phyloP scores from a whole-genome alignment of 208 protist genomes.

The Tritrichomonas foetus region DNA sequence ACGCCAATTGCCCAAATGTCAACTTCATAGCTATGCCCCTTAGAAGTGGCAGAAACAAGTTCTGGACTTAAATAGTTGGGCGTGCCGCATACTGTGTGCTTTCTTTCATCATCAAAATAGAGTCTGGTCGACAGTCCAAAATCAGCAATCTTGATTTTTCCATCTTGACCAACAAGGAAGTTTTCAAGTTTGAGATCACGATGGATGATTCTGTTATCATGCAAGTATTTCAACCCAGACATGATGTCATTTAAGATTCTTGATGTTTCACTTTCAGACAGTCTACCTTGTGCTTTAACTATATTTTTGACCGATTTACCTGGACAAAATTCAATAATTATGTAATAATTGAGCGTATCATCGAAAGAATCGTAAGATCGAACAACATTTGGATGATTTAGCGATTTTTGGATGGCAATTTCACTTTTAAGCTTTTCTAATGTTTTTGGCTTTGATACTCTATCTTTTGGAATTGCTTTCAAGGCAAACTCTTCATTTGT shows the following conservation, averaged over 20 bases:
- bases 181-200: constrained; percentile 89
- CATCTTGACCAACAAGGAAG: constrained; percentile 75
- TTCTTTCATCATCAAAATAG: constrained; percentile 76
- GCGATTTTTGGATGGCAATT: constrained; percentile 83
- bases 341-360: constrained; percentile 82
- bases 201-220: constrained; percentile 74
- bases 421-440: constrained; percentile 70
- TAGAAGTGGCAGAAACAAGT: background rate
- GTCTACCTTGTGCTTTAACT: background rate
- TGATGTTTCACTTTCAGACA: background rate
- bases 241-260: constrained; percentile 1
- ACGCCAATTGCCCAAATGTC: constrained; percentile 94
- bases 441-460: background rate
- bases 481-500: constrained; percentile 68
- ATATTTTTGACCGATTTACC: background rate
- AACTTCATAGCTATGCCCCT: constrained; percentile 87
- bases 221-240: background rate
- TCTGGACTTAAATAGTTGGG: constrained; percentile 38
- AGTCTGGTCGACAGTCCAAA: constrained; percentile 80
- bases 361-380: constrained; percentile 83
- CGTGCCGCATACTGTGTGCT: constrained; percentile 53
- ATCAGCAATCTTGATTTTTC: constrained; percentile 81
- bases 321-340: constrained; percentile 84
- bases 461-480: constrained; percentile 81
- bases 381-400: constrained; percentile 86